phyloP scores from a whole-genome alignment of 768 basidiomycete species.

The Amanita molliuscula region DNA sequence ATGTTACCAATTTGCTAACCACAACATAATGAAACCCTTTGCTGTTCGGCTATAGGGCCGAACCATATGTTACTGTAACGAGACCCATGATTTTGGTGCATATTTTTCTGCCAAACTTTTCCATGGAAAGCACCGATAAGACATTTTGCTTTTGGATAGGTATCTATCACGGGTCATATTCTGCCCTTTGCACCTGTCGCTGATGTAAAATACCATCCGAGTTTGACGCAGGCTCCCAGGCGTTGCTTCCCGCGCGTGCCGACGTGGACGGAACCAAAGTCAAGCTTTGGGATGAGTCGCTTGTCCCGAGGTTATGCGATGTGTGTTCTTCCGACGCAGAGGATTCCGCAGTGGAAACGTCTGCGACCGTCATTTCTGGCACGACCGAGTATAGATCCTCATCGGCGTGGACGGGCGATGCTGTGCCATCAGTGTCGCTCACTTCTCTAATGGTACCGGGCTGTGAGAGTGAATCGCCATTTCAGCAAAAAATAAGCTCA shows the following conservation, averaged over 20 bases:
- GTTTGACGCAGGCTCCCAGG: background rate
- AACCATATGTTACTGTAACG: background rate
- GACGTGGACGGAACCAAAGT: background rate
- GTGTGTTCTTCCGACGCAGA: conserved; percentile 6
- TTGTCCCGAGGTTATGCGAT: background rate
- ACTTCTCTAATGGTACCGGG: background rate
- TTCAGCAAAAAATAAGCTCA: background rate
- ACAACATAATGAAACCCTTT: background rate
- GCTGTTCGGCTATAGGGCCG: background rate
- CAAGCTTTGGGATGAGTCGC: conserved; percentile 1
- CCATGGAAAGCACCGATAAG: background rate
- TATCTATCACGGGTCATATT: conserved; percentile 4
- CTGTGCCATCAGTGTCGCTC: background rate
- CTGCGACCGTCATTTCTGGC: background rate
- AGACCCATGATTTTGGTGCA: background rate
- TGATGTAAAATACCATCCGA: conserved; percentile 5
- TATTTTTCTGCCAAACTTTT: background rate
- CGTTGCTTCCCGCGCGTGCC: background rate
- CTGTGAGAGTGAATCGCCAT: background rate
- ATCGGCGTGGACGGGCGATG: conserved; percentile 2
- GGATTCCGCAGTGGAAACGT: conserved; percentile 3
- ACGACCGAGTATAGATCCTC: conserved; percentile 4
- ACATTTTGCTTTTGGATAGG: background rate
- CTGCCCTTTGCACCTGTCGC: background rate
- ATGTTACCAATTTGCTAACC: background rate